These are phyloP conservation scores for Xenoacremonium recifei DNA, from an alignment of 2,329 filamentous ascomycete species.

Conservation along the genomic window DNA sequence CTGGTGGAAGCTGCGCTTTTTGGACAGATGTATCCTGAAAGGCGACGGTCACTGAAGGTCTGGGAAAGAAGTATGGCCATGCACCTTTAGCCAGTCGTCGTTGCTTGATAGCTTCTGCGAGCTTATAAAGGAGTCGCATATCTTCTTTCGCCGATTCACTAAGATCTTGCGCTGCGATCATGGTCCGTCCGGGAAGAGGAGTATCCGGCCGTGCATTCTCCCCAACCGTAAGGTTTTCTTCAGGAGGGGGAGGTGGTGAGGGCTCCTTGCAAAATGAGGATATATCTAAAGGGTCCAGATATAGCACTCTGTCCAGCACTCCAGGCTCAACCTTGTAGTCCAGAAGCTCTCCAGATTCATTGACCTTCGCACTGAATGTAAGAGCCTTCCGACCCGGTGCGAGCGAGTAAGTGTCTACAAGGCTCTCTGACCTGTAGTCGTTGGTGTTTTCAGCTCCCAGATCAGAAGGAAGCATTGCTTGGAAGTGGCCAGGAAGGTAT, in stretches of 20 bases:
- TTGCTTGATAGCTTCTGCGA: conserved; percentile 46
- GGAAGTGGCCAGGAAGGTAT: conserved; percentile 57
- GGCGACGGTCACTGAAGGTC: conserved; percentile 42
- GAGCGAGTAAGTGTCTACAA: conserved; percentile 55
- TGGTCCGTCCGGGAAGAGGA: conserved; percentile 35
- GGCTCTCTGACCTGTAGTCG: conserved; percentile 33
- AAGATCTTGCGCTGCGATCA: conserved; percentile 44
- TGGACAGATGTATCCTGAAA: conserved; percentile 34
- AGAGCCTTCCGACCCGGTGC: conserved; percentile 50
- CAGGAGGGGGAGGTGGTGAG: conserved; percentile 15
- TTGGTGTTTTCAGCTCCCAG: conserved; percentile 27
- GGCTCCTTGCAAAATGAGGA: conserved; percentile 41
- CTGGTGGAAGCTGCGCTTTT: conserved; percentile 1
- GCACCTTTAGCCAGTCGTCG: conserved; percentile 47
- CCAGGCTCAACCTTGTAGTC: conserved; percentile 55
- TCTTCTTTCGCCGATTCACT: conserved; percentile 42
- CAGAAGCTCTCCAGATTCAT: conserved; percentile 50
- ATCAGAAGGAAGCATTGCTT: conserved; percentile 54
- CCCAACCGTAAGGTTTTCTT: conserved; percentile 30
- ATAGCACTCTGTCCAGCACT: conserved; percentile 53
- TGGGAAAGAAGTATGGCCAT: conserved; percentile 46
- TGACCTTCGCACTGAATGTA: conserved; percentile 61
- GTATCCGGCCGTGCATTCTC: conserved; percentile 13
- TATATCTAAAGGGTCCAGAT: conserved; percentile 53
- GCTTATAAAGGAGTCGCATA: conserved; percentile 44